phyloP scores from a whole-genome alignment of 805 yeast genomes.

The Saccharomycopsis babjevae region DNA sequence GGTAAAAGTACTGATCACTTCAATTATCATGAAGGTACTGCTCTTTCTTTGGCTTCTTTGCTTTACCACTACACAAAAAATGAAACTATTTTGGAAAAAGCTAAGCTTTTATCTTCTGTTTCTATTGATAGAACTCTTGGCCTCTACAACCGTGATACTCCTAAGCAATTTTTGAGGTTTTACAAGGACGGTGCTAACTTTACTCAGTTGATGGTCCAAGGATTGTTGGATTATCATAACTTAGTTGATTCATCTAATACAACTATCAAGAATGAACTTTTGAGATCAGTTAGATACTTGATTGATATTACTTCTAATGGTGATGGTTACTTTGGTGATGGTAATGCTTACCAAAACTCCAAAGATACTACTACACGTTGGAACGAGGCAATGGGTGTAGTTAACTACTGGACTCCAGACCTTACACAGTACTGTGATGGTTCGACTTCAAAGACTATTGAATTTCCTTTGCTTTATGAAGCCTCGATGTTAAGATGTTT shows the following conservation, averaged over 20 bases:
- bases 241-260: neutral
- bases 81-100: slow-evolving; percentile 33
- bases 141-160: slow-evolving; percentile 50
- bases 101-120: slow-evolving; percentile 37
- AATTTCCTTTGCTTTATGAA: neutral
- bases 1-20: slow-evolving; percentile 35
- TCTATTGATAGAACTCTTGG: slow-evolving; percentile 47
- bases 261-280: neutral
- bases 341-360: slow-evolving; percentile 1
- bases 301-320: slow-evolving; percentile 2
- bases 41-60: slow-evolving; percentile 42
- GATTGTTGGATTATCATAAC: slow-evolving; percentile 55
- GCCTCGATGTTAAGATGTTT: slow-evolving; percentile 8
- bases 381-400: slow-evolving; percentile 3
- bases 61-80: slow-evolving; percentile 42
- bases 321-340: slow-evolving; percentile 6
- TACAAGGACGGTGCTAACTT: slow-evolving; percentile 59
- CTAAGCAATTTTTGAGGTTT: slow-evolving; percentile 31
- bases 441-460: neutral
- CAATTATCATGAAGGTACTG: slow-evolving; percentile 60
- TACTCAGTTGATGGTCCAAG: slow-evolving; percentile 54
- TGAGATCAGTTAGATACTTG: slow-evolving; percentile 1
- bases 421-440: neutral
- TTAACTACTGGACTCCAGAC: neutral
- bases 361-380: slow-evolving; percentile 2